Base-by-base conservation (phyloP, 2,329 filamentous ascomycete species). In the Mycosphaerella sp. region DNA sequence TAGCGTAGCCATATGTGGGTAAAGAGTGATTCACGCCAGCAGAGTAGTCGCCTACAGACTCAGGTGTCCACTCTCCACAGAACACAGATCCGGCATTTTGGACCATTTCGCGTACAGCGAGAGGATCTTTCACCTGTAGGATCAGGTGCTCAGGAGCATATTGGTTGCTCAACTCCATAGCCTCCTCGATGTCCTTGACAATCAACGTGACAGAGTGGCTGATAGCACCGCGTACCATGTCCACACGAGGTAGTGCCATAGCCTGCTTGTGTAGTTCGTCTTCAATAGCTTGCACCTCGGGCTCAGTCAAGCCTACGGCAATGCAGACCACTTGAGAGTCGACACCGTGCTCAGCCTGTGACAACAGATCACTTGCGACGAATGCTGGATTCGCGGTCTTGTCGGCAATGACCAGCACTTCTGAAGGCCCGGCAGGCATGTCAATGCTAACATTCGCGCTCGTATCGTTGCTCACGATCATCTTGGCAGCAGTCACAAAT, bases 101-200 rank as follows among this genome's bases (percentile, higher is more conserved):
- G 18, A 98, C 89, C 68, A 85, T 73, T 32, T 87, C 82, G 0
- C 95, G 84, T 2, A 85, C 77, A 52, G 79, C 75, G 62, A 86
- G 82, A 6, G 93, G 86, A 58, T 95, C 78, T 58, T 84, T 77
- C 41, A 97, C 73, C 69, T 97, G 93, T 42, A 98, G 75, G 61
- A 98, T 98, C 66, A 98, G 73, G 73, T 98, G 93, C 74, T 98
- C 93, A 0, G 93, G 93, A 1, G 93, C 93, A 65, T 98, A 98
- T 17, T 86, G 79, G 69, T 98, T 98, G 79, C 89, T 95, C 47
- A 95, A 75, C 64, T 79, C 80, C 70, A 84, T 81, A 0, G 91
- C 93, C 67, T 85, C 79, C 56, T 86, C 77, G 42, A 96, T 79
- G 64, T 87, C 85, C 59, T 80, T 78, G 34, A 93, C 73, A 18